These are phyloP conservation scores for Claviceps paspali DNA, from an alignment of 2,329 filamentous ascomycete species.

Conservation along the genomic window DNA sequence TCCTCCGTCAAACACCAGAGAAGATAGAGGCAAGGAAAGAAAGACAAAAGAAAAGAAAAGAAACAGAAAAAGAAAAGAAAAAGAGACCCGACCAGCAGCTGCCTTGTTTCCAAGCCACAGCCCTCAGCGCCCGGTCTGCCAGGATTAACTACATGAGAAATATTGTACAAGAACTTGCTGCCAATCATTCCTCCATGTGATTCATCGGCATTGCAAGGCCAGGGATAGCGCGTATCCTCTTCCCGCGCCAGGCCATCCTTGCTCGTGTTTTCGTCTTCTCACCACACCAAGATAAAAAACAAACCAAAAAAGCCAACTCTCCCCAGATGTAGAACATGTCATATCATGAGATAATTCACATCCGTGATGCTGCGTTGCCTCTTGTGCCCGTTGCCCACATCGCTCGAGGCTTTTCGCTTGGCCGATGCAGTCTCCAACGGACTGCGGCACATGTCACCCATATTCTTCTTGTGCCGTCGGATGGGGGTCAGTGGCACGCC, in stretches of 20 bases:
- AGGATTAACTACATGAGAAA: not conserved
- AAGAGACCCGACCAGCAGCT: not conserved
- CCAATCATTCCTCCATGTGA: not conserved
- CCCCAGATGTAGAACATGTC: slow-evolving; percentile 8
- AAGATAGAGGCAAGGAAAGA: too few relatives aligned
- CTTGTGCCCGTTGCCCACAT: slow-evolving; percentile 32
- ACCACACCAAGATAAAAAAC: not conserved
- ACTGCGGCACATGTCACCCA: slow-evolving; percentile 30
- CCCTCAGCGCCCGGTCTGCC: not conserved
- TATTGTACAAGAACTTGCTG: not conserved
- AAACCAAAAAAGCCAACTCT: too few relatives aligned
- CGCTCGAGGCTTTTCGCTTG: slow-evolving; percentile 40
- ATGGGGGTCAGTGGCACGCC: slow-evolving; percentile 54
- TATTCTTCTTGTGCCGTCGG: slow-evolving; percentile 38
- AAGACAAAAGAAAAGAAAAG: not conserved
- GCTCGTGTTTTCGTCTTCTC: slow-evolving; percentile 22
- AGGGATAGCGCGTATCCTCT: slow-evolving; percentile 21
- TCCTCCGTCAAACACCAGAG: too few relatives aligned
- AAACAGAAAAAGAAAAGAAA: too few relatives aligned
- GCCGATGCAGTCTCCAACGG: slow-evolving; percentile 32
- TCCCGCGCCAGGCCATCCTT: slow-evolving; percentile 28
- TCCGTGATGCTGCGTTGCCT: slow-evolving; percentile 44
- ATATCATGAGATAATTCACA: slow-evolving; percentile 32
- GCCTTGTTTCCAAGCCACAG: not conserved
- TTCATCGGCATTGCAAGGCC: slow-evolving; percentile 20